phyloP scores from a whole-genome alignment of 2,329 filamentous ascomycete genomes.

The Neobulgaria alba region DNA sequence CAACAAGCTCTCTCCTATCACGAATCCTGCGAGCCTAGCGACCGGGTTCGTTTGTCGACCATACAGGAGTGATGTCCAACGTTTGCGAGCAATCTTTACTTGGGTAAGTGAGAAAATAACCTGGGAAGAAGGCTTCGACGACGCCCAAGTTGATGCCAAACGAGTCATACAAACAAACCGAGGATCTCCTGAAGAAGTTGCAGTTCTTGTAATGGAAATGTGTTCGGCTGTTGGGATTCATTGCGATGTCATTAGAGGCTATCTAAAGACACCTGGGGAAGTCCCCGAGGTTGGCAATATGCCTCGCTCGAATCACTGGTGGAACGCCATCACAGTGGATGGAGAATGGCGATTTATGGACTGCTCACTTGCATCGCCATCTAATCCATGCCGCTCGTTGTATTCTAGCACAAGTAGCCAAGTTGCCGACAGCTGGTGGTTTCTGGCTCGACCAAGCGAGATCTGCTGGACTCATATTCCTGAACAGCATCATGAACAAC shows the following conservation, averaged over 20 bases:
- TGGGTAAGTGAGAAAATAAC: conserved; percentile 93
- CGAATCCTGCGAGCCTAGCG: conserved; percentile 72
- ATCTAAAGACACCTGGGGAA: conserved; percentile 85
- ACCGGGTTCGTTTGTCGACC: conserved; percentile 91
- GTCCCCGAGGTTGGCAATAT: conserved; percentile 69
- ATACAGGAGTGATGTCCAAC: conserved; percentile 88
- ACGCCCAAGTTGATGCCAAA: conserved; percentile 73
- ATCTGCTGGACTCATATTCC: conserved; percentile 95
- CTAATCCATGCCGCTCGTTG: conserved; percentile 67
- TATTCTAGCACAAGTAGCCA: conserved; percentile 68
- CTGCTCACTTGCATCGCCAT: conserved; percentile 83
- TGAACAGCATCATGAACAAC: conserved; percentile 78
- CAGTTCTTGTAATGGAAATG: conserved; percentile 85
- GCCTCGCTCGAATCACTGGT: conserved; percentile 91
- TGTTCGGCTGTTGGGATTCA: conserved; percentile 81
- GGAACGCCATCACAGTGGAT: conserved; percentile 91
- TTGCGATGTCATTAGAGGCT: conserved; percentile 80
- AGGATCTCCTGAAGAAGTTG: conserved; percentile 83
- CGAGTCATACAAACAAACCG: conserved; percentile 77
- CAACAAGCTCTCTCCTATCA: conserved; percentile 70
- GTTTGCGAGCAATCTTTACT: conserved; percentile 88
- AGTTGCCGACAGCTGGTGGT: conserved; percentile 82
- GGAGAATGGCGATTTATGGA: conserved; percentile 96
- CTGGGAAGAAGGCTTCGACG: conserved; percentile 94
- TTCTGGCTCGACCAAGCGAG: conserved; percentile 80